Percentiles rank a stretch among this genome's conserved stretches.
These are phyloP conservation scores for Tricholomella constricta DNA, from an alignment of 768 basidiomycete species.

Conservation along the genomic window DNA sequence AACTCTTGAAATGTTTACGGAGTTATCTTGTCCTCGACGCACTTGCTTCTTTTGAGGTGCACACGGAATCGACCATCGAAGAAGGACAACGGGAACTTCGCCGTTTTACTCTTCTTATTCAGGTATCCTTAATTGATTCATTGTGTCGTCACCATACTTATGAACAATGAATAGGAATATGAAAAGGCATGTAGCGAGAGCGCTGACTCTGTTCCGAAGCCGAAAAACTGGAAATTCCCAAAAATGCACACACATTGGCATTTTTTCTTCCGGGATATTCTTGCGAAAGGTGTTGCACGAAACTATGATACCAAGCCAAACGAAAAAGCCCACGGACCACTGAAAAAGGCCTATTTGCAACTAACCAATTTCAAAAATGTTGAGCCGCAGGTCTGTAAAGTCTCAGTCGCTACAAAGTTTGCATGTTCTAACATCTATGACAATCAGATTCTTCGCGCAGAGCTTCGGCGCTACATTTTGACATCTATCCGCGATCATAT, in stretches of 20 bases:
- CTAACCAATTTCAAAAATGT: slow-evolving; percentile 35
- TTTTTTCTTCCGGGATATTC: slow-evolving; percentile 31
- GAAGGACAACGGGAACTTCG: slow-evolving; percentile 21
- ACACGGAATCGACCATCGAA: slow-evolving; percentile 31
- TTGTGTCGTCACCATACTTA: neutral
- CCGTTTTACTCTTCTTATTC: slow-evolving; percentile 17
- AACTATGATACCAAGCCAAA: slow-evolving; percentile 35
- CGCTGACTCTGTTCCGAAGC: neutral
- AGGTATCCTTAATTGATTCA: slow-evolving; percentile 20
- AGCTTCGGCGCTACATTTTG: no score
- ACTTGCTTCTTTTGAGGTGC: slow-evolving; percentile 24
- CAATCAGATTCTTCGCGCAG: no score
- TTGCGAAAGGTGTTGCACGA: slow-evolving; percentile 27
- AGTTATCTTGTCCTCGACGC: slow-evolving; percentile 25
- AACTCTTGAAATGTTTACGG: slow-evolving; percentile 20
- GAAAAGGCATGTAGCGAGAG: neutral
- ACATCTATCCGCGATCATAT: neutral
- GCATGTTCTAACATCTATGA: no score
- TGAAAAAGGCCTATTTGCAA: slow-evolving; percentile 26
- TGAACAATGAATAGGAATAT: slow-evolving; percentile 13
- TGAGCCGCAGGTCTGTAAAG: slow-evolving; percentile 27
- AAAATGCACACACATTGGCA: slow-evolving; percentile 38
- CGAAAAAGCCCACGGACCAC: slow-evolving; percentile 31
- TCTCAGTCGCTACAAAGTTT: no score
- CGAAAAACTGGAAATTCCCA: slow-evolving; percentile 36